phyloP scores from a whole-genome alignment of 1,284 basidiomycete species.

The Ceratobasidium sp. region DNA sequence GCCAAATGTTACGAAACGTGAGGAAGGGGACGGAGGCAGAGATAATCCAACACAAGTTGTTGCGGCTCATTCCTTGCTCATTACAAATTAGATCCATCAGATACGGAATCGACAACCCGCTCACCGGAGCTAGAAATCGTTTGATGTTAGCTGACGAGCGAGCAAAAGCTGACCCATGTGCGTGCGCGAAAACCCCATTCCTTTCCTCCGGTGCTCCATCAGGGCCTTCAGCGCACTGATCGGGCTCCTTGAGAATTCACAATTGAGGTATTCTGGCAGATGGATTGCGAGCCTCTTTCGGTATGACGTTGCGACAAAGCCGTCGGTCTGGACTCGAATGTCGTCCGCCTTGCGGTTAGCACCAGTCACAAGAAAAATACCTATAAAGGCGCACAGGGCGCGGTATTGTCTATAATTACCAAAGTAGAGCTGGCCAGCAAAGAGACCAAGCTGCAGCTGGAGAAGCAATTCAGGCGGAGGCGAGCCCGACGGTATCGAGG shows the following conservation, averaged over 20 bases:
- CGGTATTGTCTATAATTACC: slow-evolving; percentile 51
- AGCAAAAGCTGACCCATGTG: slow-evolving; percentile 24
- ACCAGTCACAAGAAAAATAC: slow-evolving; percentile 48
- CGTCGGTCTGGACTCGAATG: slow-evolving; percentile 15
- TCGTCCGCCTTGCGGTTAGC: not conserved
- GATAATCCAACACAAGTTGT: no score
- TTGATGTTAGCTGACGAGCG: not conserved
- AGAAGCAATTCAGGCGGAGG: not conserved
- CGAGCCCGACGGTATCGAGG: slow-evolving; percentile 26
- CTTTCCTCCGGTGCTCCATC: slow-evolving; percentile 2
- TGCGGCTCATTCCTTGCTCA: no score
- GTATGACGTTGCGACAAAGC: not conserved
- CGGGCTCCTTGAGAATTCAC: slow-evolving; percentile 4
- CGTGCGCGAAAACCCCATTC: slow-evolving; percentile 8
- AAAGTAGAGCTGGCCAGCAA: slow-evolving; percentile 58
- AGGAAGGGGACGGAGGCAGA: no score
- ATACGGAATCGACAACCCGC: no score
- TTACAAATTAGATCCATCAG: no score
- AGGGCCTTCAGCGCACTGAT: not conserved
- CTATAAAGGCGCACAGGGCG: slow-evolving; percentile 53
- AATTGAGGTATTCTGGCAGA: not conserved
- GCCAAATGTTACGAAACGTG: no score
- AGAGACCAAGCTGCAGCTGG: slow-evolving; percentile 54
- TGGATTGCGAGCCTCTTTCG: not conserved
- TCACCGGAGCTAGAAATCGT: not conserved